Evolutionary conservation across 495 filamentous ascomycete species (phyloP).

Genomic region (Penicillium macrosclerotiorum): DNA sequence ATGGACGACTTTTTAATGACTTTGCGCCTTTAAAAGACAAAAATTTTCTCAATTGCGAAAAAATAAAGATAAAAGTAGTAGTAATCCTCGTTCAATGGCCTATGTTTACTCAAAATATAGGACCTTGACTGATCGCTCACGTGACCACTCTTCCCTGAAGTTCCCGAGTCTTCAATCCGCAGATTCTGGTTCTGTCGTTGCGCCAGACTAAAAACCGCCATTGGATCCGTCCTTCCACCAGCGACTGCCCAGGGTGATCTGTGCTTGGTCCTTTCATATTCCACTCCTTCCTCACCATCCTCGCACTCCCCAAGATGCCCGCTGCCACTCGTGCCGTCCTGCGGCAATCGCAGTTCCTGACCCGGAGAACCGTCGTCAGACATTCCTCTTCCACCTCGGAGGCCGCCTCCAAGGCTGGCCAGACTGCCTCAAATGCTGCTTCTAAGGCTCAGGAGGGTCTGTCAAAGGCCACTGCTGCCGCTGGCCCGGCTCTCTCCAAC

Average conservation of each 20-base stretch:
- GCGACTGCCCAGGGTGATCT: conserved; percentile 29
- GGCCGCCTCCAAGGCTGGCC: conserved; percentile 66
- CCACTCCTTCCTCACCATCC: conserved; percentile 23
- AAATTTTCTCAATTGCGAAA: too few species aligned
- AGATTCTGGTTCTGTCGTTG: conserved; percentile 44
- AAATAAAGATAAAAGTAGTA: background rate
- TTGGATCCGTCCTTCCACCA: conserved; percentile 40
- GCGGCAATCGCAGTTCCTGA: conserved; percentile 58
- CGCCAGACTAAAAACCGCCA: conserved; percentile 40
- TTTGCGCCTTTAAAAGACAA: too few species aligned
- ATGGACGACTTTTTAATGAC: too few species aligned
- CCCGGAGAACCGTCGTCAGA: conserved; percentile 55
- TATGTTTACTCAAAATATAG: conserved; percentile 4
- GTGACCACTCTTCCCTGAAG: conserved; percentile 40
- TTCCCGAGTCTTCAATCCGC: conserved; percentile 45
- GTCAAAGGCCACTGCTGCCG: conserved; percentile 74
- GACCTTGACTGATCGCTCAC: conserved; percentile 9
- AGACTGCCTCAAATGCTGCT: conserved; percentile 60
- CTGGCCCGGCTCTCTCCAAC: conserved; percentile 71
- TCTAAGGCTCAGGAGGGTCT: conserved; percentile 84
- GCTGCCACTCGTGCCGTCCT: conserved; percentile 58
- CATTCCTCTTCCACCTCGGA: conserved; percentile 67
- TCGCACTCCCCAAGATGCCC: conserved; percentile 43
- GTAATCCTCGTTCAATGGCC: background rate
- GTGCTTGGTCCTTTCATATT: conserved; percentile 25